These are phyloP conservation scores for Achlya hypogyna DNA, from an alignment of 352 stramenopile genomes.

Conservation along the genomic window DNA sequence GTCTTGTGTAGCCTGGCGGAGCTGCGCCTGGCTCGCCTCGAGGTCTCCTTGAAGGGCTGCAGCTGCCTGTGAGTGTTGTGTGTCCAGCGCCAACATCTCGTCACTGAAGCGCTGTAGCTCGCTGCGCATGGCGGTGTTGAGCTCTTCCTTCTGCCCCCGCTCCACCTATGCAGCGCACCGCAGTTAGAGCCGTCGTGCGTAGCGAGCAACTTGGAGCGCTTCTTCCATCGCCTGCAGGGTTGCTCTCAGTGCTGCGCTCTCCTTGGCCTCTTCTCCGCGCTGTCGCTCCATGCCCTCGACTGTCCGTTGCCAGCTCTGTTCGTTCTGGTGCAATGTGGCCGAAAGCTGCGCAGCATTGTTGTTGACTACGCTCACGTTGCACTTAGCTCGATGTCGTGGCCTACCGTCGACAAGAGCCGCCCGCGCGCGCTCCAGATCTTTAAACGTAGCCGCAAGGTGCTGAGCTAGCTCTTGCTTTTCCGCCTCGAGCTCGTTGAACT, in stretches of 20 bases:
- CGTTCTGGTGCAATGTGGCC: constrained; percentile 25
- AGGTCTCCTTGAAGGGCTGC: constrained; percentile 27
- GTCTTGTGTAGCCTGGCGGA: constrained; percentile 31
- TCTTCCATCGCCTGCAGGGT: constrained; percentile 36
- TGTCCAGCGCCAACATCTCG: constrained; percentile 23
- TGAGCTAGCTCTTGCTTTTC: constrained; percentile 29
- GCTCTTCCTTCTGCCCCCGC: constrained; percentile 50
- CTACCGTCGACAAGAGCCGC: constrained; percentile 28
- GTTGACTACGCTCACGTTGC: constrained; percentile 36
- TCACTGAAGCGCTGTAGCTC: constrained; percentile 39
- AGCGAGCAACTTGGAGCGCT: constrained; percentile 21
- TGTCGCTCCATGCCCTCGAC: constrained; percentile 25
- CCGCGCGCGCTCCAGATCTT: constrained; percentile 31
- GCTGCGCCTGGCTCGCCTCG: constrained; percentile 26
- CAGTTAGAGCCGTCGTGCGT: neutral
- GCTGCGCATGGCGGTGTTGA: constrained; percentile 44
- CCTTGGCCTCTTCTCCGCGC: constrained; percentile 22
- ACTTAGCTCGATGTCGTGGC: constrained; percentile 44
- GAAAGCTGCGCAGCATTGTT: constrained; percentile 25
- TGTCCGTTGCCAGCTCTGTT: constrained; percentile 24
- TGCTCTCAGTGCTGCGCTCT: constrained; percentile 32
- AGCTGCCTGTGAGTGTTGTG: constrained; percentile 22
- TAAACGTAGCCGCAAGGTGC: constrained; percentile 29
- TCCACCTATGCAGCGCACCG: constrained; percentile 24
- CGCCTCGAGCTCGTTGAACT: constrained; percentile 30